Conservation (phyloP, 371 early-diverging fungal species). For the Haplosporangium sp. region DNA sequence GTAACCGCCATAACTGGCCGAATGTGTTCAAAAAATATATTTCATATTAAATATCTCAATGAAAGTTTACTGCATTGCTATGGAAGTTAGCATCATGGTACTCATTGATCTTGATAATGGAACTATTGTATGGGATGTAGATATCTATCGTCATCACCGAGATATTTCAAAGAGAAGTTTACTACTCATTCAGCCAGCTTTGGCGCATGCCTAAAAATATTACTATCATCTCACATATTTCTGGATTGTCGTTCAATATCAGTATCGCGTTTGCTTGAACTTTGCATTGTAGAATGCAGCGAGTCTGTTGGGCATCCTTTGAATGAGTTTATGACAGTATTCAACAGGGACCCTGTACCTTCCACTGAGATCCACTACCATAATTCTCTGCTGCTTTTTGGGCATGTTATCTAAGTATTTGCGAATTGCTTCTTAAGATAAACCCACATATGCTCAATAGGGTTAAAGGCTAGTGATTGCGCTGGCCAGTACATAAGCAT, state of each 20-base stretch:
- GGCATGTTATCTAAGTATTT: not conserved
- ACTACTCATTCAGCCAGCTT: no score
- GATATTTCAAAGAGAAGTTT: no score
- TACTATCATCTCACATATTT: no score
- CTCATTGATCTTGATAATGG: not conserved
- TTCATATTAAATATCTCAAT: no score
- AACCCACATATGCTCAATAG: conserved; percentile 50
- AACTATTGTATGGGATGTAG: not conserved
- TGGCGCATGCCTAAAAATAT: no score
- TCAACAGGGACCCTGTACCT: conserved; percentile 8
- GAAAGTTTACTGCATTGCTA: not conserved
- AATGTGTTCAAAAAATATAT: no score
- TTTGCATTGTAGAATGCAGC: not conserved
- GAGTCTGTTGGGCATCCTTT: conserved; percentile 10
- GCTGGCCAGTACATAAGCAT: conserved; percentile 50
- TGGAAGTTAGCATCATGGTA: not conserved
- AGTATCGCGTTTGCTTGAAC: not conserved
- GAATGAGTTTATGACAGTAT: conserved; percentile 1
- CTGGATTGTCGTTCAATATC: not conserved
- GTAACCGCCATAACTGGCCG: no score
- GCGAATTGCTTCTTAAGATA: conserved; percentile 15
- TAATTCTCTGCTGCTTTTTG: conserved; percentile 6
- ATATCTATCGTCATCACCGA: no score
- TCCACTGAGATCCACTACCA: conserved; percentile 5
- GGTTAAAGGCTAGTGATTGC: conserved; percentile 55